These are phyloP conservation scores for Prasinococcaceae sp. DNA, from an alignment of 139 green algal genomes.

Conservation along the genomic window DNA sequence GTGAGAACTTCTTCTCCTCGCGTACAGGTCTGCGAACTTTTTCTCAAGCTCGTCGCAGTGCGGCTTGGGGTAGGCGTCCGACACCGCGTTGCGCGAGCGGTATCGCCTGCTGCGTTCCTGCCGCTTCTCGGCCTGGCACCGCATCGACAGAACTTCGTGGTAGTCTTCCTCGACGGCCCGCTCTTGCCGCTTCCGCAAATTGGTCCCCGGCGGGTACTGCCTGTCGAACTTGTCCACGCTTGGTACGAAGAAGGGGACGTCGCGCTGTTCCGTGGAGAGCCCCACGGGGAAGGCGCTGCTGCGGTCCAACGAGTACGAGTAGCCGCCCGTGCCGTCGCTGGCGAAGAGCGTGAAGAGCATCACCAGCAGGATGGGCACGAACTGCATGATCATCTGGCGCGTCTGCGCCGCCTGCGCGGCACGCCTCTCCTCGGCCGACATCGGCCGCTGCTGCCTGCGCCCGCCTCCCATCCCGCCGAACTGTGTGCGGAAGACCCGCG, in stretches of 20 bases:
- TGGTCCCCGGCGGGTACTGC: conserved; percentile 5
- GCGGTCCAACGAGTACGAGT: neutral
- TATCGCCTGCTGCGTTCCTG: no score
- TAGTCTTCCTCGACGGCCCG: conserved; percentile 4
- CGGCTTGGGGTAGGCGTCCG: no score
- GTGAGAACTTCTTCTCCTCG: no score
- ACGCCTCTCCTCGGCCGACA: no score
- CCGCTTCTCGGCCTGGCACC: conserved; percentile 1
- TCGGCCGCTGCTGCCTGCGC: neutral
- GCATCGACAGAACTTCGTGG: conserved; percentile 1
- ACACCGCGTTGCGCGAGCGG: no score
- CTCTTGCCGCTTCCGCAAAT: neutral
- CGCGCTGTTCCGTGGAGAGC: neutral
- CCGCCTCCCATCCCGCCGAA: neutral
- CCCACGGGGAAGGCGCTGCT: neutral
- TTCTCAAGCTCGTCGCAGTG: no score
- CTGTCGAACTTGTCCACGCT: conserved; percentile 1
- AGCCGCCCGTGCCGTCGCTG: no score
- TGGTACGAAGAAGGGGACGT: conserved; percentile 1
- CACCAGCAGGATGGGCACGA: conserved; percentile 33
- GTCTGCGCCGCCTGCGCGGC: neutral
- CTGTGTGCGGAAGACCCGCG: neutral
- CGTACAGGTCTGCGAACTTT: no score
- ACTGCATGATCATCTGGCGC: conserved; percentile 15
- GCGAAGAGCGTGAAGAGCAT: conserved; percentile 36